Evolutionary conservation across 257 asterid genomes (phyloP).

Genomic region (Paulownia fortunei): DNA sequence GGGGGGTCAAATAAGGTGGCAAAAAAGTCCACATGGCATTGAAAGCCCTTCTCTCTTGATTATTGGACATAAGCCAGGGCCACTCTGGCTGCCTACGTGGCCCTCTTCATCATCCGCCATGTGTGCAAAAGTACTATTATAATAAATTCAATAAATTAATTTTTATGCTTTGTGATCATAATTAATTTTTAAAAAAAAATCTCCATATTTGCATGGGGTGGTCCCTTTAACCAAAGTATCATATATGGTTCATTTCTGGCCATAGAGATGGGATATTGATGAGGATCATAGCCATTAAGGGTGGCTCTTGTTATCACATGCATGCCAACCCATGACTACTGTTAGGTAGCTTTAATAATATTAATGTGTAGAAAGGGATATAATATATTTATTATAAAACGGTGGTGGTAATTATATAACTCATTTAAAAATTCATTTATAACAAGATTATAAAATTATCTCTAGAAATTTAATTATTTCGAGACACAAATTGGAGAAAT

Average conservation of each 20-base stretch:
- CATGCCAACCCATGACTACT: conserved; percentile 18
- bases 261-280: neutral
- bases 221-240: neutral
- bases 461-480: neutral
- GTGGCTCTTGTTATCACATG: conserved; percentile 3
- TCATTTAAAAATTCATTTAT: too few relatives aligned
- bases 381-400: neutral
- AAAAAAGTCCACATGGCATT: neutral
- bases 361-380: neutral
- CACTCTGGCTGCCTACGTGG: neutral
- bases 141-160: neutral
- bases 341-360: neutral
- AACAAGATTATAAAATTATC: too few relatives aligned
- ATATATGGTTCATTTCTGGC: neutral
- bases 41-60: neutral
- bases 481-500: neutral
- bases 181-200: neutral
- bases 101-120: neutral
- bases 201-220: neutral
- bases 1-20: neutral
- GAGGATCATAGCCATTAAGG: neutral
- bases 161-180: neutral
- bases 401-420: too few relatives aligned
- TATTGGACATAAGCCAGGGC: neutral
- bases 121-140: neutral